Evolutionary conservation across 352 stramenopile genomes (phyloP).

Genomic region (Phytophthora fragariaefolia): DNA sequence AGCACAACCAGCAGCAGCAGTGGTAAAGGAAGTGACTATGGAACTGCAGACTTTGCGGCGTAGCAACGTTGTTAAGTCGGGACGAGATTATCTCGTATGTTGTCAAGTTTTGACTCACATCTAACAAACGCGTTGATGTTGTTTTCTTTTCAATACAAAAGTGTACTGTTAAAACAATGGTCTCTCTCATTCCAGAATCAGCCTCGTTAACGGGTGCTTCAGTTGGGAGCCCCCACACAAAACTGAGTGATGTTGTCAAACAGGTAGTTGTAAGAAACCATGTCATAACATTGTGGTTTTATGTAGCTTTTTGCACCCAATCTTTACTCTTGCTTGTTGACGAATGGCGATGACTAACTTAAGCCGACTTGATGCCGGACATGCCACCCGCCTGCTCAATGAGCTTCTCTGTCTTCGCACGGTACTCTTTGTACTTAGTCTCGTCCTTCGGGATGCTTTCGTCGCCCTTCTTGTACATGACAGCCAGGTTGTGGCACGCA

Average conservation of each 20-base stretch:
- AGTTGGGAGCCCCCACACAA: too few species aligned
- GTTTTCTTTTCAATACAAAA: not conserved
- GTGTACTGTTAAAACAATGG: not conserved
- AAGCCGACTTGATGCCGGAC: conserved; percentile 48
- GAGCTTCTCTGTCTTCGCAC: conserved; percentile 76
- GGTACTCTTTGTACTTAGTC: conserved; percentile 75
- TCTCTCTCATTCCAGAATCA: not conserved
- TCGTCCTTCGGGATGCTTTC: conserved; percentile 70
- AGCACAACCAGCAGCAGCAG: conserved; percentile 5
- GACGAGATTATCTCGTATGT: too few species aligned
- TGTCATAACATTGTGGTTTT: too few species aligned
- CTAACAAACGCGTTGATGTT: too few species aligned
- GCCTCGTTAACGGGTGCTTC: too few species aligned
- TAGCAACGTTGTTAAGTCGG: too few species aligned
- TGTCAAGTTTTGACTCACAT: too few species aligned
- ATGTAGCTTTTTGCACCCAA: too few species aligned
- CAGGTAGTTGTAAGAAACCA: too few species aligned
- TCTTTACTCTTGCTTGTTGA: too few species aligned
- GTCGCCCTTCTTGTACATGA: conserved; percentile 92
- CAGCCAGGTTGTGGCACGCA: conserved; percentile 88
- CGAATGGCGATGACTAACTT: too few species aligned
- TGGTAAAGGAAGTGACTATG: conserved; percentile 29
- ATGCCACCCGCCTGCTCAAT: conserved; percentile 77
- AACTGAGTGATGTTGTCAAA: too few species aligned
- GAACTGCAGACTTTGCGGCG: conserved; percentile 20